phyloP scores from a whole-genome alignment of 1,284 basidiomycete species.

The Moesziomyces antarcticus region DNA sequence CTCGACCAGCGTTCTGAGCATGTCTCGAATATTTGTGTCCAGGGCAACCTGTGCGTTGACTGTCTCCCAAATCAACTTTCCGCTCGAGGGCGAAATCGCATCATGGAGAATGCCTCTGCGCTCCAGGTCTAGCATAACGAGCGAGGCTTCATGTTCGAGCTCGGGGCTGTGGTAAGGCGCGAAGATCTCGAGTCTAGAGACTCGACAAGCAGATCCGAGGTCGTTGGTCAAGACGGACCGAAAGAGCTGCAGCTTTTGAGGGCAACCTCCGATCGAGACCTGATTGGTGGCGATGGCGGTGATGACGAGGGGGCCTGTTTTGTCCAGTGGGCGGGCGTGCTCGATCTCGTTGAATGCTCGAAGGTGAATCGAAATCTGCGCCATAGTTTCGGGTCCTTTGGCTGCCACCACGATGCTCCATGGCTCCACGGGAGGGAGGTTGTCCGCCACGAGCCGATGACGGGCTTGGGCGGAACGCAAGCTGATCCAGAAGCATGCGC shows the following conservation, averaged over 20 bases:
- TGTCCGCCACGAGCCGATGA: constrained; percentile 4
- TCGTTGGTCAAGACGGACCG: constrained; percentile 6
- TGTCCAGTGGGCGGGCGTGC: constrained; percentile 14
- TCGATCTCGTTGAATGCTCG: constrained; percentile 18
- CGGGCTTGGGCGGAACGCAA: constrained; percentile 29
- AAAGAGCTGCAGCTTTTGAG: constrained; percentile 21
- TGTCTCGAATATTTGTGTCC: background rate
- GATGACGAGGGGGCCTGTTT: constrained; percentile 11
- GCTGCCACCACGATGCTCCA: constrained; percentile 37
- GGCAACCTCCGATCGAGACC: constrained; percentile 33
- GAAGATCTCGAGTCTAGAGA: constrained; percentile 27
- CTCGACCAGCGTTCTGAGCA: constrained; percentile 11
- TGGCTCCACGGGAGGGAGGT: background rate
- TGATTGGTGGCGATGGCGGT: constrained; percentile 22
- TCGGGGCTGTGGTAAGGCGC: constrained; percentile 34
- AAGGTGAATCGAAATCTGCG: constrained; percentile 10
- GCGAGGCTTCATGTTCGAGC: constrained; percentile 7
- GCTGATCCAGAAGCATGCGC: constrained; percentile 44
- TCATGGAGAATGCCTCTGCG: constrained; percentile 18
- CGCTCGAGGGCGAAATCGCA: constrained; percentile 1
- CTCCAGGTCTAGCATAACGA: constrained; percentile 31
- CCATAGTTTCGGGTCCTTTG: constrained; percentile 9
- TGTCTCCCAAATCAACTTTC: constrained; percentile 32
- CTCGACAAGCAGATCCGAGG: constrained; percentile 4
- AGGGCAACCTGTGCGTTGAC: constrained; percentile 12